Evolutionary conservation across 257 asterid species (phyloP).

Genomic region (Coffea canephora): DNA sequence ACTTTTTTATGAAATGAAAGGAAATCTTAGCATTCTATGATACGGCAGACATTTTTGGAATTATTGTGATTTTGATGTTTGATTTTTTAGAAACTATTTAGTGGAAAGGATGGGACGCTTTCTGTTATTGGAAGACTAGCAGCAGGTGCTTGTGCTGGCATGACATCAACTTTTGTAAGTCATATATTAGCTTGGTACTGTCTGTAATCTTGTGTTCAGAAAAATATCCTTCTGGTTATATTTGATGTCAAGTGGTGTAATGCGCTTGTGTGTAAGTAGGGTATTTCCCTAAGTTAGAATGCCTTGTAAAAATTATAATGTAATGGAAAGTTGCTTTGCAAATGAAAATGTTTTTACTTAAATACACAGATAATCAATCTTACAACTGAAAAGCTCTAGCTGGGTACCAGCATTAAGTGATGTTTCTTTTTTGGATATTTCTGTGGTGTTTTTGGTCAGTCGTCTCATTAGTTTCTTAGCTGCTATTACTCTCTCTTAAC

Average conservation of each 20-base stretch:
- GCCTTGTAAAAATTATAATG: neutral
- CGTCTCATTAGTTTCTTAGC: neutral
- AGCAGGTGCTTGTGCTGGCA: conserved; percentile 99
- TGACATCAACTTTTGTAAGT: conserved; percentile 99
- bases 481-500: neutral
- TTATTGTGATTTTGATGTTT: conserved; percentile 6
- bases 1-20: neutral
- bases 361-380: neutral
- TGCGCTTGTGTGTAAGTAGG: neutral
- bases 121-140: conserved; percentile 90
- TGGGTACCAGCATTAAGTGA: neutral
- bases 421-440: neutral
- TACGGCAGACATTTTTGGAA: neutral
- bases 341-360: neutral
- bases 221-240: neutral
- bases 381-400: no score
- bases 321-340: neutral
- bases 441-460: no score
- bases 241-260: neutral
- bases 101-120: conserved; percentile 72
- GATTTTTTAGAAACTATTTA: conserved; percentile 62
- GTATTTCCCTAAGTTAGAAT: neutral
- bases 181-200: conserved; percentile 19
- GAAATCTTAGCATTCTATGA: conserved; percentile 8
- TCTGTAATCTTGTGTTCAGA: neutral